Conservation (phyloP, 1,139 yeast species). For the Hansenula sp. region DNA sequence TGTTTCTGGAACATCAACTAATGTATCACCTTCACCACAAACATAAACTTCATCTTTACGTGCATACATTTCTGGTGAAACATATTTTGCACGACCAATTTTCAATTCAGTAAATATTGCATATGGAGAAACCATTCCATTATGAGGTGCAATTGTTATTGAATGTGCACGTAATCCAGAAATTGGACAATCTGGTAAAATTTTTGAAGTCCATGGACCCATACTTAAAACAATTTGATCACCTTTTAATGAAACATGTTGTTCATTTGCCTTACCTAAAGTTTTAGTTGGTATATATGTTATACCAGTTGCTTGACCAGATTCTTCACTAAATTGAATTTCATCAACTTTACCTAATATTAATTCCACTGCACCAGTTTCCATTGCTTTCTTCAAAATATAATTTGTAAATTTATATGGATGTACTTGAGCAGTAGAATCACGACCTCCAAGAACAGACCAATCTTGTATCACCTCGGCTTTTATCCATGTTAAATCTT, state of each 20-base stretch:
- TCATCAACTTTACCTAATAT: slow-evolving; percentile 80
- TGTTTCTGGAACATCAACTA: slow-evolving; percentile 88
- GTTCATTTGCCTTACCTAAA: slow-evolving; percentile 30
- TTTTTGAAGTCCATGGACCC: slow-evolving; percentile 95
- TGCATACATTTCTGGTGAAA: slow-evolving; percentile 92
- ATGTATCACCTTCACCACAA: slow-evolving; percentile 95
- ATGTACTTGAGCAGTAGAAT: slow-evolving; percentile 94
- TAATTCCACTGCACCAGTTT: slow-evolving; percentile 79
- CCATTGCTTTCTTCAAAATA: slow-evolving; percentile 74
- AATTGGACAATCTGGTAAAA: slow-evolving; percentile 88
- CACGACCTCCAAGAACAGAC: slow-evolving; percentile 78
- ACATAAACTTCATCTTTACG: slow-evolving; percentile 94
- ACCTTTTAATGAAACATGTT: slow-evolving; percentile 44
- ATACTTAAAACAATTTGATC: slow-evolving; percentile 80
- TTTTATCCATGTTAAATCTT: slow-evolving; percentile 78
- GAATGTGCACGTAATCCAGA: slow-evolving; percentile 93
- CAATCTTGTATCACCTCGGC: slow-evolving; percentile 64
- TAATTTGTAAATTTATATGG: slow-evolving; percentile 89
- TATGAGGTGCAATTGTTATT: slow-evolving; percentile 80
- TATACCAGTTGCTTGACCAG: slow-evolving; percentile 65
- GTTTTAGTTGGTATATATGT: slow-evolving; percentile 57
- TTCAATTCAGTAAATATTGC: slow-evolving; percentile 92
- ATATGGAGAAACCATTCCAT: slow-evolving; percentile 77
- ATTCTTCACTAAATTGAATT: slow-evolving; percentile 54
- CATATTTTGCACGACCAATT: slow-evolving; percentile 58